Conservation (phyloP, 495 filamentous ascomycete species). For the Daldinia decipiens region DNA sequence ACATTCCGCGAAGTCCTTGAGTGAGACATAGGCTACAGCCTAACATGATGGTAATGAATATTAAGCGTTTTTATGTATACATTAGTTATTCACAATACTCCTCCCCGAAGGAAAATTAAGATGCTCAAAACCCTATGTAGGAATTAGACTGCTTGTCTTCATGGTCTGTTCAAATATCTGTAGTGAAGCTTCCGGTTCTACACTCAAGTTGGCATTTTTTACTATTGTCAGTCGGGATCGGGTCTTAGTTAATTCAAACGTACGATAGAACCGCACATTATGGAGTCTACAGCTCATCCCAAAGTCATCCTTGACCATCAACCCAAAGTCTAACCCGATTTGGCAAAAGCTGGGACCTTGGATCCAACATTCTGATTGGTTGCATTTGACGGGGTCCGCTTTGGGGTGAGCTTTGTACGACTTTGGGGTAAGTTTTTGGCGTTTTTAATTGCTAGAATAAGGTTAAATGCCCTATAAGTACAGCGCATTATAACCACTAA, state of each 20-base stretch:
- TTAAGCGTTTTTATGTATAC: not conserved
- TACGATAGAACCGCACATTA: not conserved
- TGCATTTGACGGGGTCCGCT: no score
- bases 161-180: not conserved
- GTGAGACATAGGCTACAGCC: not conserved
- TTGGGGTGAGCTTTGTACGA: no score
- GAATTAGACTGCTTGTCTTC: not conserved
- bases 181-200: conserved; percentile 2
- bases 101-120: not conserved
- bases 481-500: no score
- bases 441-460: no score
- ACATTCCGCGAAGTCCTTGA: not conserved
- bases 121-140: not conserved
- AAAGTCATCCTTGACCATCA: no score
- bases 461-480: no score
- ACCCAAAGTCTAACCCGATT: no score
- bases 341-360: no score
- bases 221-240: not conserved
- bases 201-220: not conserved
- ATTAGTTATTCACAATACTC: not conserved
- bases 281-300: no score
- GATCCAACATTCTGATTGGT: no score
- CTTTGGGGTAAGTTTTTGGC: no score
- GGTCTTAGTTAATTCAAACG: not conserved
- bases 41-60: not conserved